Evolutionary conservation across 2,329 filamentous ascomycete species (phyloP), one percentile per base, ranked within the genome.

Genomic region (Juglanconis juglandina): DNA sequence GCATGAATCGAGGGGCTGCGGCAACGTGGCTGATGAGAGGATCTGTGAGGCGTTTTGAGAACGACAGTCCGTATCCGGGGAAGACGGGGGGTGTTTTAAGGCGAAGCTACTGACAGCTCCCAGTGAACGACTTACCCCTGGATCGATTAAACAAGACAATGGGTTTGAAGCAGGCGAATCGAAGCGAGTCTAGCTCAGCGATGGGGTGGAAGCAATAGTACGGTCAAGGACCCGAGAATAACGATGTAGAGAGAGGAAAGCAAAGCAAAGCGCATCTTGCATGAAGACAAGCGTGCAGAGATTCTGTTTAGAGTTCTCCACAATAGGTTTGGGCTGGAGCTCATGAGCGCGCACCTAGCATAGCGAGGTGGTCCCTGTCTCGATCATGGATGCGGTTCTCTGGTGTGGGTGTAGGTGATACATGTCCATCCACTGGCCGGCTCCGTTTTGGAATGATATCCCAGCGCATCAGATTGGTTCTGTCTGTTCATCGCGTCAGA

Each of bases 401-500:
- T 61, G 60, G 52, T 65, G 61, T 64, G 62, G 62, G 63, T 61
- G 62, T 58, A 58, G 47, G 61, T 55, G 59, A 61, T 46, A 50
- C 53, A 58, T 58, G 61, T 61, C 58, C 61, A 60, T 63, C 61
- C 61, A 63, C 62, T 62, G 64, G 64, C 60, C 51, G 62, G 61
- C 62, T 61, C 63, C 65, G 66, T 70, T 71, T 68, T 66, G 62
- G 62, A 68, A 64, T 58, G 63, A 57, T 60, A 66, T 66, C 68
- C 67, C 67, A 67, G 68, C 69, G 72, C 72, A 68, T 73, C 70
- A 74, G 70, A 69, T 70, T 71, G 67, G 69, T 68, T 67, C 68
- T 68, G 66, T 70, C 68, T 71, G 70, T 73, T 72, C 70, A 72
- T 73, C 70, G 73, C 71, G 73, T 73, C 68, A 74, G 70, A 72